Conservation (phyloP, 2,329 filamentous ascomycete species). For the Rasamsonia emersonii region DNA sequence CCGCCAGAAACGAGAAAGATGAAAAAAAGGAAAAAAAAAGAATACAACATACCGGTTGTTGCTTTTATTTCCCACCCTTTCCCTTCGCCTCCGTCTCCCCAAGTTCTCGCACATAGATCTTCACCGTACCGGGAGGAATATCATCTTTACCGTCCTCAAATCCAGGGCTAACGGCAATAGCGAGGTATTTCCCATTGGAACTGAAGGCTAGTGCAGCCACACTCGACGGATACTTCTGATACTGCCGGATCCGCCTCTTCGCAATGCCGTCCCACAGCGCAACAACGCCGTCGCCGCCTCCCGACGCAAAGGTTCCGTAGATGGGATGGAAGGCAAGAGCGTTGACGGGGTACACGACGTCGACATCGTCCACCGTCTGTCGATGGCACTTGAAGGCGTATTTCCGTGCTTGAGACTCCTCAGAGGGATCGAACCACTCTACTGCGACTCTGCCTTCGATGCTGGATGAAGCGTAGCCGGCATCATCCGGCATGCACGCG, state of each 20-base stretch:
- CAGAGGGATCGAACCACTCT: conserved; percentile 91
- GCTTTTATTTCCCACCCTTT: conserved; percentile 59
- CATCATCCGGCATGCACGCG: conserved; percentile 92
- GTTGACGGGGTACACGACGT: conserved; percentile 87
- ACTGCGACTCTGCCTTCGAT: conserved; percentile 96
- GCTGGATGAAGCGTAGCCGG: conserved; percentile 81
- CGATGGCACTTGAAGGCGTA: conserved; percentile 99
- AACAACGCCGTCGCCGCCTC: conserved; percentile 85
- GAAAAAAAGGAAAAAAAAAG: conserved; percentile 1
- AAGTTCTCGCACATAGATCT: conserved; percentile 74
- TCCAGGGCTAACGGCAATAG: conserved; percentile 72
- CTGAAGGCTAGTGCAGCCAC: conserved; percentile 73
- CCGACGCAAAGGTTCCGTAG: conserved; percentile 76
- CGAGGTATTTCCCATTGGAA: conserved; percentile 65
- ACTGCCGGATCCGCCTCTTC: conserved; percentile 82
- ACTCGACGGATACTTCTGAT: conserved; percentile 72
- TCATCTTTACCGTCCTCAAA: conserved; percentile 85
- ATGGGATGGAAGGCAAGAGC: conserved; percentile 79
- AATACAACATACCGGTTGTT: background rate
- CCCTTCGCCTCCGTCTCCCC: conserved; percentile 81
- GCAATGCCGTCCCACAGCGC: conserved; percentile 86
- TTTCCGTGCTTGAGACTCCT: conserved; percentile 81
- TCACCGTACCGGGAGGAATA: conserved; percentile 59
- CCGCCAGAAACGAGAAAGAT: conserved; percentile 11
- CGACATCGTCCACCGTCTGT: conserved; percentile 58